Percentiles rank a stretch among this genome's conserved stretches.
These are phyloP conservation scores for Simplicillium sp. DNA, from an alignment of 2,329 filamentous ascomycete genomes.

Conservation along the genomic window DNA sequence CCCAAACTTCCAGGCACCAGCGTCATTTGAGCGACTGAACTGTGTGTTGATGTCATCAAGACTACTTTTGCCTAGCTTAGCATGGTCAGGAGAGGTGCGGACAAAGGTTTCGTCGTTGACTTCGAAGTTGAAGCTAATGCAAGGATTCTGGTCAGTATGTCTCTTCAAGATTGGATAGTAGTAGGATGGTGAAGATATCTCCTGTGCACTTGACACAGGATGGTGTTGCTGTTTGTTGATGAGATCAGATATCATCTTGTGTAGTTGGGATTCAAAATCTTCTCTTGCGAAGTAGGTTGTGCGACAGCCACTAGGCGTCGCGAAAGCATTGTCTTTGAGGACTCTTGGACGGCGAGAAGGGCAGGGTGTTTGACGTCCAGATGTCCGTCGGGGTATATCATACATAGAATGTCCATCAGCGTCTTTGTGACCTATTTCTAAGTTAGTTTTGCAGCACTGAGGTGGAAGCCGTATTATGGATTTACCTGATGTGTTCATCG, in stretches of 20 bases:
- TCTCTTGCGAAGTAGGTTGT: too few relatives aligned
- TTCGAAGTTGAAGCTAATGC: slow-evolving; percentile 41
- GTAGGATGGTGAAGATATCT: neutral
- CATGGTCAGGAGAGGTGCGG: slow-evolving; percentile 22
- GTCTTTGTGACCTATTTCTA: slow-evolving; percentile 2
- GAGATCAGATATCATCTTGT: slow-evolving; percentile 10
- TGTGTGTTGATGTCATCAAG: slow-evolving; percentile 53
- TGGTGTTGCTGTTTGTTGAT: slow-evolving; percentile 18
- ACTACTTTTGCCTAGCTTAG: slow-evolving; percentile 38
- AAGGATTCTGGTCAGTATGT: slow-evolving; percentile 22
- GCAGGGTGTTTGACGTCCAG: too few relatives aligned
- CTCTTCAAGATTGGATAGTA: slow-evolving; percentile 1
- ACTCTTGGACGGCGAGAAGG: too few relatives aligned
- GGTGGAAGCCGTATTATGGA: neutral
- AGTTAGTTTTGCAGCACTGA: slow-evolving; percentile 1
- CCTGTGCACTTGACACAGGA: too few relatives aligned
- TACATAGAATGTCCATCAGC: neutral
- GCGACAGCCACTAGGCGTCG: too few relatives aligned
- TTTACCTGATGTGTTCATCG: neutral
- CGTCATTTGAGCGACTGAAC: slow-evolving; percentile 41
- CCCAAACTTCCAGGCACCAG: slow-evolving; percentile 39
- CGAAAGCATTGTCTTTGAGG: too few relatives aligned
- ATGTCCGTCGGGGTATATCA: too few relatives aligned
- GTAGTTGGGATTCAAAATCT: neutral
- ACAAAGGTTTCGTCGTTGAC: slow-evolving; percentile 31